Percentiles rank a stretch among this genome's conserved stretches.
phyloP scores from a whole-genome alignment of 345 rosid species.

The Salix brachista region DNA sequence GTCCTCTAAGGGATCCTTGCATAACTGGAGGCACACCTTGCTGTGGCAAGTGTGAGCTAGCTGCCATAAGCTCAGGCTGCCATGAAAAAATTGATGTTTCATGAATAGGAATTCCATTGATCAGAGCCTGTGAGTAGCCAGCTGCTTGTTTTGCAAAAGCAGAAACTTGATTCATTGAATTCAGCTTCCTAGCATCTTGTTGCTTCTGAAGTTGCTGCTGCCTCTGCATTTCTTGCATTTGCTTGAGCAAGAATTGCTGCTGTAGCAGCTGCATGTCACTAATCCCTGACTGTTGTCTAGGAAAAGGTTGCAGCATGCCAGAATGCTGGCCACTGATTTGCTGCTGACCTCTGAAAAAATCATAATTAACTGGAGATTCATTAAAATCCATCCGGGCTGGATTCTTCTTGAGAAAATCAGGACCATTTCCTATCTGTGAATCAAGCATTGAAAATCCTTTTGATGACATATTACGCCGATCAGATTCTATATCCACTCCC shows the following conservation, averaged over 20 bases:
- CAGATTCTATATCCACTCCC: constrained; percentile 61
- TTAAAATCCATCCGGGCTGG: constrained; percentile 43
- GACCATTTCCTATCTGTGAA: constrained; percentile 42
- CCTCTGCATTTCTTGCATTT: constrained; percentile 75
- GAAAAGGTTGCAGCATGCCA: constrained; percentile 55
- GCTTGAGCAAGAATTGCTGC: constrained; percentile 65
- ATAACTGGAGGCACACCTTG: constrained; percentile 36
- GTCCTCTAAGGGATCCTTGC: constrained; percentile 60
- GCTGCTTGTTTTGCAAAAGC: constrained; percentile 41
- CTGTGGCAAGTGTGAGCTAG: constrained; percentile 57
- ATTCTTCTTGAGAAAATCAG: constrained; percentile 45
- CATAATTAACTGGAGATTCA: constrained; percentile 64
- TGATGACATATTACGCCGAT: constrained; percentile 40
- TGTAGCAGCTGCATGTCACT: constrained; percentile 74
- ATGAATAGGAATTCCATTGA: constrained; percentile 62
- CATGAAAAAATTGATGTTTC: constrained; percentile 53
- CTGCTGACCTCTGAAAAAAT: constrained; percentile 65
- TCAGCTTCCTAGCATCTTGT: constrained; percentile 51
- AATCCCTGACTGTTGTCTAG: constrained; percentile 67
- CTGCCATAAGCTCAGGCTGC: constrained; percentile 56
- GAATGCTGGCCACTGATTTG: constrained; percentile 56
- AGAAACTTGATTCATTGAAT: constrained; percentile 45
- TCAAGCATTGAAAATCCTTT: constrained; percentile 48
- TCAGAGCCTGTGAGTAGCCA: constrained; percentile 34
- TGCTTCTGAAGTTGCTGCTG: constrained; percentile 59